Evolutionary conservation across 1,139 yeast species (phyloP), one percentile per base, ranked within the genome.

Genomic region (Candida freyschussii): DNA sequence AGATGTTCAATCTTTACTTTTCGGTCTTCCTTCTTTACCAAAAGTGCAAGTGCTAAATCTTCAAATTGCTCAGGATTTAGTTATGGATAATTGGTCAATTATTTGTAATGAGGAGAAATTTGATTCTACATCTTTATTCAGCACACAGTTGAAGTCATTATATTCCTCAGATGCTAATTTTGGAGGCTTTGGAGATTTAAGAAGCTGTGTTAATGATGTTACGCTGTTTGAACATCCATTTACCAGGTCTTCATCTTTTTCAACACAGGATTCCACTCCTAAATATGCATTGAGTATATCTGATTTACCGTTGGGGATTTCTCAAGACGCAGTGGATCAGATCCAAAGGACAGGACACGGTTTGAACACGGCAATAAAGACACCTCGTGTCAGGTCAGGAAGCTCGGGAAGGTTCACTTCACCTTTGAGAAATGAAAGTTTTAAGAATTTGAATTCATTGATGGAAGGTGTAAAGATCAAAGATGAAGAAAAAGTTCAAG

Each of bases 21-120:
- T 84, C 60, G 95, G 87, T 3, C 70, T 85, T 54, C 95, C 95
- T 2, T 78, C 84, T 4, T 66, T 84, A 43, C 95, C 95, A 4
- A 67, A 67, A 37, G 80, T 81, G 12, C 83, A 82, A 54, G 81
- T 83, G 54, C 62, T 84, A 22, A 73, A 44, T 1, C 13, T 30
- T 12, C 12, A 20, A 8, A 12, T 30, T 1, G 40, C 47, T 1
- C 13, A 12, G 4, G 9, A 24, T 2, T 23, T 39, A 6, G 25
- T 48, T 7, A 4, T 13, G n/a, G 41, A 37, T 8, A 37, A 44
- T 24, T 49, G 54, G 54, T 5, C 18, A 0, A 10, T 28, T 0
- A 27, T 47, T 15, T 4, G 13, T 8, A 6, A 18, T 10, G 33
- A 26, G 14, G 29, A 22, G 4, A 14, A 21, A 8, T 44, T 24